These are phyloP conservation scores for Lunularia cruciata DNA, from an alignment of 225 moss, liverwort and hornwort species.

Conservation along the genomic window DNA sequence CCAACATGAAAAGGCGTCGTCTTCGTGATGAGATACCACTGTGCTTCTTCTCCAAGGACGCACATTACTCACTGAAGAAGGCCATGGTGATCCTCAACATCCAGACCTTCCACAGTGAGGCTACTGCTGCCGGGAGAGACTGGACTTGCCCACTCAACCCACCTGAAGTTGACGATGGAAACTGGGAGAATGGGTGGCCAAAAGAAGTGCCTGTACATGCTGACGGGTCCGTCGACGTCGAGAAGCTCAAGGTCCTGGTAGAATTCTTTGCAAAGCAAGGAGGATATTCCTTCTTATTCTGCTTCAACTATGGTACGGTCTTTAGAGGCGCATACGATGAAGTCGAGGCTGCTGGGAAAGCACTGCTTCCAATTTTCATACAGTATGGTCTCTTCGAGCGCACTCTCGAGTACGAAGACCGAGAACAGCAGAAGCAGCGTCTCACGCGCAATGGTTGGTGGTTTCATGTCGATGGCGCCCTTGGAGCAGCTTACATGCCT, in stretches of 20 bases:
- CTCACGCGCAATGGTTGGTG: slow-evolving; percentile 5
- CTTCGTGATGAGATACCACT: neutral
- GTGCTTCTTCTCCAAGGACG: neutral
- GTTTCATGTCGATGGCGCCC: slow-evolving; percentile 28
- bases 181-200: slow-evolving; percentile 2
- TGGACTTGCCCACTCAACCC: neutral
- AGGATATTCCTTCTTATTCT: neutral
- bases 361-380: neutral
- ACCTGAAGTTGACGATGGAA: neutral
- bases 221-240: slow-evolving; percentile 13
- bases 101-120: slow-evolving; percentile 9
- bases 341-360: neutral
- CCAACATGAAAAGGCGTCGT: neutral
- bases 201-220: slow-evolving; percentile 2
- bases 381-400: neutral
- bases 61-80: slow-evolving; percentile 16
- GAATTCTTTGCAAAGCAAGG: neutral
- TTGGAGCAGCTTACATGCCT: slow-evolving; percentile 34
- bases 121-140: neutral
- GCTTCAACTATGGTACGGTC: neutral
- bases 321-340: neutral
- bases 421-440: neutral
- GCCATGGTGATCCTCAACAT: slow-evolving; percentile 25
- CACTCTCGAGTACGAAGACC: neutral
- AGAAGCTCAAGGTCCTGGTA: slow-evolving; percentile 11